Evolutionary conservation across 169 alveolate genomes (phyloP).

Genomic region (Plasmodium knowlesi): DNA sequence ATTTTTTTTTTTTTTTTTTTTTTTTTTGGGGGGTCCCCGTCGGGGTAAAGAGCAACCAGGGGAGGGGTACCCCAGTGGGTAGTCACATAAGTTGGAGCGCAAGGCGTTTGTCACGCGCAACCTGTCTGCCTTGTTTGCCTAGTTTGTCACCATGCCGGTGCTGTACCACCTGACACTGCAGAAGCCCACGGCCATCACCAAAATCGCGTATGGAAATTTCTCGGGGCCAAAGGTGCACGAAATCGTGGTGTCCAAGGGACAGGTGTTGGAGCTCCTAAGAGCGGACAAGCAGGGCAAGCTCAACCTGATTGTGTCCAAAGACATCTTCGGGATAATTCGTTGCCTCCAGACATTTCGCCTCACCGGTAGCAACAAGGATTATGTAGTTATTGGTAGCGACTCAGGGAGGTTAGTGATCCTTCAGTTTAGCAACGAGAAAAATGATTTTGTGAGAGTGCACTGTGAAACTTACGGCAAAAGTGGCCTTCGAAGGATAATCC

Average conservation of each 20-base stretch:
- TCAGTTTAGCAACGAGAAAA: slow-evolving; percentile 89
- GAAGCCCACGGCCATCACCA: slow-evolving; percentile 96
- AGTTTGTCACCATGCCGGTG: slow-evolving; percentile 89
- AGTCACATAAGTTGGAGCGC: not conserved
- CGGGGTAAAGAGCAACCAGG: not conserved
- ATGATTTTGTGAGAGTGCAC: slow-evolving; percentile 93
- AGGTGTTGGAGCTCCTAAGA: slow-evolving; percentile 93
- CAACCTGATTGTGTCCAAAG: slow-evolving; percentile 90
- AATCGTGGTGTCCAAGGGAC: slow-evolving; percentile 96
- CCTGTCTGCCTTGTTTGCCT: not conserved
- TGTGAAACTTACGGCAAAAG: slow-evolving; percentile 99
- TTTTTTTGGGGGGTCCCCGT: no score
- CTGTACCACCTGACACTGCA: slow-evolving; percentile 97
- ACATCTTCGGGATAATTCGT: slow-evolving; percentile 96
- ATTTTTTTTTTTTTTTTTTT: no score
- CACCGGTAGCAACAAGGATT: slow-evolving; percentile 94
- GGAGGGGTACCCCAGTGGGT: not conserved
- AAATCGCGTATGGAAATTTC: slow-evolving; percentile 98
- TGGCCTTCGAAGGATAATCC: slow-evolving; percentile 95
- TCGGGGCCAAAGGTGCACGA: slow-evolving; percentile 98
- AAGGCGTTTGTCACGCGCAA: not conserved
- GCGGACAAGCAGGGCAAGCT: slow-evolving; percentile 95
- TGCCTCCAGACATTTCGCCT: slow-evolving; percentile 94
- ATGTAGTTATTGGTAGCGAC: slow-evolving; percentile 96
- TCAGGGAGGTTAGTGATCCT: slow-evolving; percentile 96